A percentile compares a stretch with the other conserved stretches of the same genome.
These are phyloP conservation scores for Alternaria rosae DNA, from an alignment of 2,329 filamentous ascomycete genomes.

Conservation along the genomic window DNA sequence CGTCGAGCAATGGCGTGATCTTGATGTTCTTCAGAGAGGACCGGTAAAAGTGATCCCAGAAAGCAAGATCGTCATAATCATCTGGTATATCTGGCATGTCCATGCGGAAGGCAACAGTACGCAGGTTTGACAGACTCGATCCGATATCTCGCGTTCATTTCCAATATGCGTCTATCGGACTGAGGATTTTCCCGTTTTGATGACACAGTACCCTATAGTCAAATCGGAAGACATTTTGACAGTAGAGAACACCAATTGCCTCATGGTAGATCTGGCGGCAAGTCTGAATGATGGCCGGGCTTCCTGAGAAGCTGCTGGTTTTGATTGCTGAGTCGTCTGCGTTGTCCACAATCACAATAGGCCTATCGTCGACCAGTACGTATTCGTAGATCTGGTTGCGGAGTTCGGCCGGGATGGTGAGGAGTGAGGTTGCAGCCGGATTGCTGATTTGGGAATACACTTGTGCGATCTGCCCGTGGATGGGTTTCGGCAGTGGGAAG, in stretches of 20 bases:
- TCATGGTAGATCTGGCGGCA: not conserved
- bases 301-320: rapidly evolving
- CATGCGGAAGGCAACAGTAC: not conserved
- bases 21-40: rapidly evolving
- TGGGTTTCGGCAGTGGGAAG: not conserved
- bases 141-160: not conserved
- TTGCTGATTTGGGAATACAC: not conserved
- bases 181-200: rapidly evolving
- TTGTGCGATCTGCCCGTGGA: not conserved
- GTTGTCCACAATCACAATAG: not conserved
- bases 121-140: not conserved
- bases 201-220: not conserved
- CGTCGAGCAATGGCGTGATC: rapidly evolving
- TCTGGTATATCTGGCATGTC: rapidly evolving
- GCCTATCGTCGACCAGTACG: rapidly evolving
- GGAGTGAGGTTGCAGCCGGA: not conserved
- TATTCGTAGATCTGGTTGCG: not conserved
- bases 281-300: not conserved
- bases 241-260: not conserved
- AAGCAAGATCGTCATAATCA: rapidly evolving
- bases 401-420: not conserved
- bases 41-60: not conserved
- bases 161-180: rapidly evolving
- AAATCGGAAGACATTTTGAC: not conserved
- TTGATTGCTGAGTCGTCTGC: not conserved